phyloP scores from a whole-genome alignment of 2,329 filamentous ascomycete genomes.

The Fulvia fulva region DNA sequence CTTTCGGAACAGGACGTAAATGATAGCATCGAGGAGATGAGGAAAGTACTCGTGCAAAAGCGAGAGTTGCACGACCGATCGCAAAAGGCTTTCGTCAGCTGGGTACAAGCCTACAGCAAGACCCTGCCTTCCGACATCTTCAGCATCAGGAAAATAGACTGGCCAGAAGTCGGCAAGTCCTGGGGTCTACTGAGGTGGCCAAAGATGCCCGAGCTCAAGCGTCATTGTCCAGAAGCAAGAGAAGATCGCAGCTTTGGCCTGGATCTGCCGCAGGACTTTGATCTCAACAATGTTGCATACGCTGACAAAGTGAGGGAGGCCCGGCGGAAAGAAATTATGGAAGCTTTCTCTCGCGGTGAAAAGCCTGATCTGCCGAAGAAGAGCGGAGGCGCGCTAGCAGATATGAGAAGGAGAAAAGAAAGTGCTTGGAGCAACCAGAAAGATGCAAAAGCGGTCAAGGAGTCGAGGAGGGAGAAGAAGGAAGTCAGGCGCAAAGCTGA shows the following conservation, averaged over 20 bases:
- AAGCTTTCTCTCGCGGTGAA: constrained; percentile 27
- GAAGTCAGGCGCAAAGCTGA: constrained; percentile 31
- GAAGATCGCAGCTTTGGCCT: constrained; percentile 43
- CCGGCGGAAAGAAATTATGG: constrained; percentile 37
- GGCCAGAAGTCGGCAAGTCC: constrained; percentile 72
- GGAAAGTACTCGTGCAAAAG: constrained; percentile 56
- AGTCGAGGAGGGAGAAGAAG: constrained; percentile 34
- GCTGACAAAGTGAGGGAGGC: constrained; percentile 45
- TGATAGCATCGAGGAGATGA: constrained; percentile 56
- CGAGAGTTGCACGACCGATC: constrained; percentile 78
- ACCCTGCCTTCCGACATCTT: constrained; percentile 92
- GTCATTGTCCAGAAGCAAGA: constrained; percentile 35
- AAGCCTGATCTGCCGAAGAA: constrained; percentile 20
- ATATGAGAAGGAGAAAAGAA: constrained; percentile 30
- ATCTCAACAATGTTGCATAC: constrained; percentile 41
- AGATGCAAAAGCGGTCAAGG: constrained; percentile 32
- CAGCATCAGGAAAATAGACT: constrained; percentile 74
- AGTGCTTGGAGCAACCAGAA: constrained; percentile 37
- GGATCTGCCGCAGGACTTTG: constrained; percentile 28
- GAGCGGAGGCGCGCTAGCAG: constrained; percentile 31
- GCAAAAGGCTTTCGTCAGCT: constrained; percentile 87
- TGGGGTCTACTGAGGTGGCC: constrained; percentile 87
- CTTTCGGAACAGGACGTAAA: constrained; percentile 59
- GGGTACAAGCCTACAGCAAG: constrained; percentile 86
- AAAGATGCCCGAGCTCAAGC: constrained; percentile 78